Base-by-base conservation (phyloP, 352 stramenopile species). In the Globisporangium iwayamae region DNA sequence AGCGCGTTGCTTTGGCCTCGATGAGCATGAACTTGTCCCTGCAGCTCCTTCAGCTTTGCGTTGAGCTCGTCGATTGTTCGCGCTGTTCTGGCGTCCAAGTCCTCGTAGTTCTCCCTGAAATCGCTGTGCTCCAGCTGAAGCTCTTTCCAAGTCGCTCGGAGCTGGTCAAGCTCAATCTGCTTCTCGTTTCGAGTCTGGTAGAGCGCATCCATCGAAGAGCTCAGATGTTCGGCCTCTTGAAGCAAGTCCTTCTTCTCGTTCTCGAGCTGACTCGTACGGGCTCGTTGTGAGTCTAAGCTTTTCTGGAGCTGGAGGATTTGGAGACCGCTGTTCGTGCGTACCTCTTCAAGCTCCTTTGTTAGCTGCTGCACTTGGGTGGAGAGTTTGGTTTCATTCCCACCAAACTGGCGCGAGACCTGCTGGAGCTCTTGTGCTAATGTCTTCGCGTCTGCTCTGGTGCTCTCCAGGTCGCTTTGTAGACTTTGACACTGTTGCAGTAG, bases 241-340 rank as follows among this genome's bases (percentile, higher is more conserved):
- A 92, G 65, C 30, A 92, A 63, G 45, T 92, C 81, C 2, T 75
- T 73, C 60, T 92, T 92, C 32, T 90, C 83, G 20, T 45, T 56
- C 62, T 92, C 83, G 0, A 92, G 68, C 16, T 85, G 67, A 28
- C 67, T 57, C 3, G 75, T 78, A 16, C 83, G 74, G 14, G 59
- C 36, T 5, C 76, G 72, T 36, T 87, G 79, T 0, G 66, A 65
- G 4, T 93, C 83, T 11, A 91, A 43, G 9, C 53, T 69, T 45
- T 87, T 85, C 30, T 89, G 81, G 2, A 90, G 63, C 28, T 93
- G 83, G n/a, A 89, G 55, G 9, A 77, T 62, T 54, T 90, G 78
- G n/a, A 87, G 58, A 0, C 65, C 72, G 38, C 63, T 69, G 0
- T 38, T 51, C 4, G 66, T 62, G 2, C 75, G 74, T 2, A 70